phyloP scores from a whole-genome alignment of 306 rosid species.

The Rosa multiflora region DNA sequence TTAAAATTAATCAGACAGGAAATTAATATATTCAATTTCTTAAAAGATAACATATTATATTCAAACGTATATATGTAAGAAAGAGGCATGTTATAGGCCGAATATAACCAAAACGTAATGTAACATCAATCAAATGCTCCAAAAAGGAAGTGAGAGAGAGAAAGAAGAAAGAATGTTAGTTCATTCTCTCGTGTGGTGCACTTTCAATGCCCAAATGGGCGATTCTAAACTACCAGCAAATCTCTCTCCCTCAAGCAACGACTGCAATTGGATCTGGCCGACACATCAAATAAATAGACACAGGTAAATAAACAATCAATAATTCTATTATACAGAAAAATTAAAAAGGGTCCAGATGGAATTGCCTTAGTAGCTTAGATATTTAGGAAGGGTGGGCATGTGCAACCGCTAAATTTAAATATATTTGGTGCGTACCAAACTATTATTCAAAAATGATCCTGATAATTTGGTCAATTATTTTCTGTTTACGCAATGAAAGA shows the following conservation, averaged over 20 bases:
- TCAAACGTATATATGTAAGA: no score
- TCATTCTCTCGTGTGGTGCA: not conserved
- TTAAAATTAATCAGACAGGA: no score
- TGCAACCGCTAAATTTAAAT: not conserved
- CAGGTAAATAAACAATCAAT: not conserved
- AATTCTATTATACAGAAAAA: not conserved
- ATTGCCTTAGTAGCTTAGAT: not conserved
- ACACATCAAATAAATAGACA: not conserved
- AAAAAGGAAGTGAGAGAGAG: not conserved
- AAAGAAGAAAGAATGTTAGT: not conserved
- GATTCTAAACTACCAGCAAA: not conserved
- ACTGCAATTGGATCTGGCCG: not conserved
- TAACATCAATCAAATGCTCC: not conserved
- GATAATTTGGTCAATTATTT: not conserved
- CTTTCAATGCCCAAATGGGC: not conserved
- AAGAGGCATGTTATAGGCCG: no score
- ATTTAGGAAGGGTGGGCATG: constrained; percentile 2
- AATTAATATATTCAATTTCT: no score
- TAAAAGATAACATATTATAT: no score
- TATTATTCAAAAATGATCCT: not conserved
- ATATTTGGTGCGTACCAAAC: not conserved
- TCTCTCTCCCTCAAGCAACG: not conserved
- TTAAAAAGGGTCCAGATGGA: not conserved
- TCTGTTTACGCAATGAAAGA: not conserved
- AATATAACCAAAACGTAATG: not conserved